phyloP scores from a whole-genome alignment of 2,329 filamentous ascomycete species.

The Fusarium euwallaceae region DNA sequence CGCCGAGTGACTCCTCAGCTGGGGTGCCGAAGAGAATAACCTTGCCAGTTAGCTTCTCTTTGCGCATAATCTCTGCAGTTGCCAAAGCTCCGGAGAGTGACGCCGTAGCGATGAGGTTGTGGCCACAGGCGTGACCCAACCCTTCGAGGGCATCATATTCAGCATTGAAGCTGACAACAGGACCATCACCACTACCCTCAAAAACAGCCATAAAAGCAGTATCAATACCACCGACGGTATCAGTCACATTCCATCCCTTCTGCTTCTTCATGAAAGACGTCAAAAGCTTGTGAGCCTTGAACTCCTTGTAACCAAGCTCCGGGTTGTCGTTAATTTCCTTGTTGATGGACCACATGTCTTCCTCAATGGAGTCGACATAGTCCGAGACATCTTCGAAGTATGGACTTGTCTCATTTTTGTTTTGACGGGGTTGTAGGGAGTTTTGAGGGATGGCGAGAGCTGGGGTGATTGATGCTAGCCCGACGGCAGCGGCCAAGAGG shows the following conservation, averaged over 20 bases:
- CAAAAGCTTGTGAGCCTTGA: slow-evolving; percentile 57
- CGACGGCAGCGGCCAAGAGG: slow-evolving; percentile 15
- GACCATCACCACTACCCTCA: slow-evolving; percentile 53
- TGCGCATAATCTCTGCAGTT: slow-evolving; percentile 29
- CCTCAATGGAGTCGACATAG: slow-evolving; percentile 31
- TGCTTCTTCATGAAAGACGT: slow-evolving; percentile 54
- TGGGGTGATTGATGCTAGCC: slow-evolving; percentile 10
- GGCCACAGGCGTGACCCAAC: slow-evolving; percentile 38
- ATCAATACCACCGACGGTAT: slow-evolving; percentile 56
- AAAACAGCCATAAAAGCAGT: slow-evolving; percentile 60
- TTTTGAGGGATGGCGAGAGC: background rate
- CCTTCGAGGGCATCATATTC: slow-evolving; percentile 49
- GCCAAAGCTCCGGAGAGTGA: slow-evolving; percentile 35
- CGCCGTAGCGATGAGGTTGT: slow-evolving; percentile 40
- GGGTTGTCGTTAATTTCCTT: slow-evolving; percentile 60
- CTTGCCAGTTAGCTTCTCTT: slow-evolving; percentile 35
- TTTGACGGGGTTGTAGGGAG: slow-evolving; percentile 12
- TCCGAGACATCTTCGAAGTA: slow-evolving; percentile 29
- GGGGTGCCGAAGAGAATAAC: slow-evolving; percentile 40
- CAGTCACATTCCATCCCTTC: slow-evolving; percentile 55
- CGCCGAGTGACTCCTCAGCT: slow-evolving; percentile 38
- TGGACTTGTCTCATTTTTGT: slow-evolving; percentile 27
- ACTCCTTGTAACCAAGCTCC: slow-evolving; percentile 58
- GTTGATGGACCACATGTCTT: slow-evolving; percentile 49
- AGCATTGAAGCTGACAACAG: slow-evolving; percentile 58